Evolutionary conservation across 1,139 yeast genomes (phyloP).

Genomic region (Arxiozyma heterogenica): DNA sequence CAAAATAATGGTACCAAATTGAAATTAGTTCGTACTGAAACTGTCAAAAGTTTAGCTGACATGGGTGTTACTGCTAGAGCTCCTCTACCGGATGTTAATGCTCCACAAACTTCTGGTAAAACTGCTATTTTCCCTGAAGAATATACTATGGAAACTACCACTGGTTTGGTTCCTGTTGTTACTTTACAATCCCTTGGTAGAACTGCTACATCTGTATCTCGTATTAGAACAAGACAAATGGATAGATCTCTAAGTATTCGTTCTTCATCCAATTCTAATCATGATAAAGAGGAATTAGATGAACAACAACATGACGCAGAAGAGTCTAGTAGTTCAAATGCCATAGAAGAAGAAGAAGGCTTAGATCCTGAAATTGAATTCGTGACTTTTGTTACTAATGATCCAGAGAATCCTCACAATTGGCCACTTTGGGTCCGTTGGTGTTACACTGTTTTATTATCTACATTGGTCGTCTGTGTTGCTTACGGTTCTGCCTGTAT

Average conservation of each 20-base stretch:
- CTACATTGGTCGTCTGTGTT: conserved; percentile 69
- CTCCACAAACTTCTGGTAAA: conserved; percentile 45
- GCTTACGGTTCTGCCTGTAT: conserved; percentile 87
- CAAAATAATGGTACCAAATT: conserved; percentile 19
- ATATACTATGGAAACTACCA: conserved; percentile 73
- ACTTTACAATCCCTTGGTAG: conserved; percentile 65
- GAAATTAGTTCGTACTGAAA: conserved; percentile 50
- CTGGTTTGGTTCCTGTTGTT: conserved; percentile 75
- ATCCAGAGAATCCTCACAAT: conserved; percentile 82
- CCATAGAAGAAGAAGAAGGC: conserved; percentile 23
- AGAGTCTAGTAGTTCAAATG: conserved; percentile 2
- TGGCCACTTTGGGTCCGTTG: conserved; percentile 58
- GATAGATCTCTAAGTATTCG: conserved; percentile 7
- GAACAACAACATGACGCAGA: conserved; percentile 14
- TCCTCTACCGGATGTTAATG: conserved; percentile 50
- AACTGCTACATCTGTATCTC: conserved; percentile 34
- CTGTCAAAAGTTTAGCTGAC: conserved; percentile 55
- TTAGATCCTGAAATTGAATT: conserved; percentile 65
- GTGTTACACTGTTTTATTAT: conserved; percentile 56
- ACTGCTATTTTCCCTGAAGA: conserved; percentile 84
- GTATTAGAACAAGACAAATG: conserved; percentile 29
- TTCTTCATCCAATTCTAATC: conserved; percentile 5
- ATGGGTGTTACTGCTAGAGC: conserved; percentile 47
- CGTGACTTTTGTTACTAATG: conserved; percentile 67
- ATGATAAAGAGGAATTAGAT: conserved; percentile 10